Percentiles rank a stretch among this genome's conserved stretches.
phyloP scores from a whole-genome alignment of 768 basidiomycete species.

The Suillus variegatus region DNA sequence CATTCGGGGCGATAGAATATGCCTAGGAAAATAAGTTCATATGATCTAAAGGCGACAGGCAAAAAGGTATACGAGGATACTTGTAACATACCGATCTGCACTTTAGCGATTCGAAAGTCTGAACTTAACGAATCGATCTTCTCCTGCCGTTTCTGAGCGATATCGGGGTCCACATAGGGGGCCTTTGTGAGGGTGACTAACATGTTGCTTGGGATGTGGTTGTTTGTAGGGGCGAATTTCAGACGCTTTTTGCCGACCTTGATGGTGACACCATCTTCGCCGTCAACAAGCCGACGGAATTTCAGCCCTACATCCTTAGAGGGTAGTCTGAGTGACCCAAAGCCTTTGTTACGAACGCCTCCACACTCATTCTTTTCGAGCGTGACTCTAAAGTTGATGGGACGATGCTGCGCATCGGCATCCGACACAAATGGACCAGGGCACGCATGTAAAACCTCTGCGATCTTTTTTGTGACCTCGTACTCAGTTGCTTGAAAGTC shows the following conservation, averaged over 20 bases:
- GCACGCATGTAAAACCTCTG: constrained; percentile 50
- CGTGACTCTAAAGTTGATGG: constrained; percentile 61
- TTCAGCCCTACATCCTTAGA: constrained; percentile 37
- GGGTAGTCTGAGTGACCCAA: constrained; percentile 36
- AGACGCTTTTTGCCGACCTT: constrained; percentile 43
- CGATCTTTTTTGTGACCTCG: constrained; percentile 59
- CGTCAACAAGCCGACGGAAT: constrained; percentile 46
- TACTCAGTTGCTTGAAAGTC: constrained; percentile 46
- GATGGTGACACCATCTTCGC: constrained; percentile 38
- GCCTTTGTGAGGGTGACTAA: constrained; percentile 50
- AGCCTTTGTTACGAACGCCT: constrained; percentile 60
- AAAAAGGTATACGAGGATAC: constrained; percentile 12
- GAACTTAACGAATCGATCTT: constrained; percentile 47
- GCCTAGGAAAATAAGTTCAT: constrained; percentile 16
- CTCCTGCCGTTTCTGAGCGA: constrained; percentile 48
- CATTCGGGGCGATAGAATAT: constrained; percentile 28
- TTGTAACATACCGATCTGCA: constrained; percentile 72
- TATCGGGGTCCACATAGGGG: constrained; percentile 54
- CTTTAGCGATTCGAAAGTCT: constrained; percentile 53
- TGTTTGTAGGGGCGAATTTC: constrained; percentile 22
- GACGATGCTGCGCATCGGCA: constrained; percentile 17
- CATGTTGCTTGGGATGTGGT: constrained; percentile 14
- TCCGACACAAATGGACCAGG: constrained; percentile 29
- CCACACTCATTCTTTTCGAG: constrained; percentile 52
- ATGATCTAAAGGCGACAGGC: not conserved